A percentile compares a stretch with the other conserved stretches of the same genome.
phyloP scores from a whole-genome alignment of 441 rosid genomes.

The Jatropha podagrica region DNA sequence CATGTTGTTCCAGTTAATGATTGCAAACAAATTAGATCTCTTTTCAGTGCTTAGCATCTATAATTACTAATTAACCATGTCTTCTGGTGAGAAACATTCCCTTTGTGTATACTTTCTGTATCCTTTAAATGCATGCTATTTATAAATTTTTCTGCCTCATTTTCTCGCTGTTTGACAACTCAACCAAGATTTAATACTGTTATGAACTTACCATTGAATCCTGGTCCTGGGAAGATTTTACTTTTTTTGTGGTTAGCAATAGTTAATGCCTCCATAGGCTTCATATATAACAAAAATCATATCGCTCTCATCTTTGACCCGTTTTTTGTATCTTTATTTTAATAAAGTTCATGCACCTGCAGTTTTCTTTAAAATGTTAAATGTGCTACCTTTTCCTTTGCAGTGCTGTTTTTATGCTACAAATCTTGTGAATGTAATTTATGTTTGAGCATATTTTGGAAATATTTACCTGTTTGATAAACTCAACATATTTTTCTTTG shows the following conservation, averaged over 20 bases:
- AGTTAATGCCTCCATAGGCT: not conserved
- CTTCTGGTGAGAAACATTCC: not conserved
- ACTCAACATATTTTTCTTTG: not conserved
- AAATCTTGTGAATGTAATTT: not conserved
- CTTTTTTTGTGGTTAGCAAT: not conserved
- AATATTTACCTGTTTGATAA: not conserved
- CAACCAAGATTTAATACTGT: not conserved
- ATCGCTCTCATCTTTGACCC: not conserved
- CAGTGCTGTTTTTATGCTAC: not conserved
- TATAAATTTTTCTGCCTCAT: not conserved
- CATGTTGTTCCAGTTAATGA: not conserved
- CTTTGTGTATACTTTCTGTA: not conserved
- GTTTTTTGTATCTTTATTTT: not conserved
- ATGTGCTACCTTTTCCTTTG: not conserved
- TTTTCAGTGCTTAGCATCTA: not conserved
- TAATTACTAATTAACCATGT: not conserved
- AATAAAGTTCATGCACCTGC: not conserved
- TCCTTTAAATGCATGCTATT: not conserved
- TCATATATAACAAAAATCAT: not conserved
- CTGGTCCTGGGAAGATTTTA: not conserved
- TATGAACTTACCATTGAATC: not conserved
- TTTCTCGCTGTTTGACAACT: not conserved
- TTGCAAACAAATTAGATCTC: not conserved
- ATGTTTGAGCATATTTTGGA: not conserved
- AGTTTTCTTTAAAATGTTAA: not conserved